Percentiles rank a stretch among this genome's conserved stretches.
These are phyloP conservation scores for Daldinia sp. DNA, from an alignment of 2,329 filamentous ascomycete genomes.

Conservation along the genomic window DNA sequence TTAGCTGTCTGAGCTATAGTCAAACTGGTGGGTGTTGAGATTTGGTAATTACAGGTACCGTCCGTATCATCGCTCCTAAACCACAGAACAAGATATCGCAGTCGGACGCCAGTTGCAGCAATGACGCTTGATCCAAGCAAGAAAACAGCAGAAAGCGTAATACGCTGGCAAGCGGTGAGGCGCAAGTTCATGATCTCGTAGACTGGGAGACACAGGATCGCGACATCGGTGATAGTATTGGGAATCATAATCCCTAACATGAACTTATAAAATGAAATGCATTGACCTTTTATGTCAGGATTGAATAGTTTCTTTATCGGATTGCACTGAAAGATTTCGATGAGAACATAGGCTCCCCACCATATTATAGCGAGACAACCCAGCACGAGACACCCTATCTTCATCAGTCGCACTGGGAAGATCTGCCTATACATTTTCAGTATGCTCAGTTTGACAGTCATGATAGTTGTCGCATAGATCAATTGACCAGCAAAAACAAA, in stretches of 20 bases:
- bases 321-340: background rate
- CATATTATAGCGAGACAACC: background rate
- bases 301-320: background rate
- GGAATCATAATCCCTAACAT: background rate
- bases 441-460: background rate
- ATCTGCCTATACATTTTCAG: background rate
- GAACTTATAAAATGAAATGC: background rate
- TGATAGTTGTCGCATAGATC: background rate
- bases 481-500: background rate
- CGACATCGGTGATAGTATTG: background rate
- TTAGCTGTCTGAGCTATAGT: background rate
- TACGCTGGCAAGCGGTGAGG: background rate
- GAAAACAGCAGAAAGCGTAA: background rate
- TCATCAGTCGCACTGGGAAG: background rate
- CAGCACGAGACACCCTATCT: background rate
- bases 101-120: background rate
- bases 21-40: background rate
- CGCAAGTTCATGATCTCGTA: slow-evolving; percentile 1
- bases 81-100: background rate
- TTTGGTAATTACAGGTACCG: background rate
- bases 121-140: background rate
- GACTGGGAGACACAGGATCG: background rate
- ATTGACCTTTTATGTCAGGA: background rate
- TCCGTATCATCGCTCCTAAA: background rate
- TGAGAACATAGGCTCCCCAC: background rate